Evolutionary conservation across 352 stramenopile species (phyloP).

Genomic region (Phytophthora tubulina): DNA sequence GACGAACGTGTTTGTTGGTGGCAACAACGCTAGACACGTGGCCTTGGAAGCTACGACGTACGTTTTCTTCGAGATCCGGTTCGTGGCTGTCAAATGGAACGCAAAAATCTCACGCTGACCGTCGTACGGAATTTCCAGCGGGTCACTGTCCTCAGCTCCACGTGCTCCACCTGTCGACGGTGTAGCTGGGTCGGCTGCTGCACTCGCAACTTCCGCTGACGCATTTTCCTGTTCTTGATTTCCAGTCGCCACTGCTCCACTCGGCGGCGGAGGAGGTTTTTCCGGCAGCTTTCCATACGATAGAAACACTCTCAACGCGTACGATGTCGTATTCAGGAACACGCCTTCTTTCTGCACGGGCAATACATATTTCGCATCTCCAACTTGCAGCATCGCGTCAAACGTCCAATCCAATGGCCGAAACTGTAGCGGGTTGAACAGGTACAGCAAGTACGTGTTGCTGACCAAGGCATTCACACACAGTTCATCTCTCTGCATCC

Average conservation of each 20-base stretch:
- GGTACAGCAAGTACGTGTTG: slow-evolving; percentile 90
- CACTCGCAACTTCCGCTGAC: slow-evolving; percentile 21
- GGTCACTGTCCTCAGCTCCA: slow-evolving; percentile 63
- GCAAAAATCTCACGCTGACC: slow-evolving; percentile 64
- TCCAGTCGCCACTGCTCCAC: slow-evolving; percentile 2
- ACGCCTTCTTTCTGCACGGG: slow-evolving; percentile 81
- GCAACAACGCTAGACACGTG: slow-evolving; percentile 56
- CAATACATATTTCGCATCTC: slow-evolving; percentile 54
- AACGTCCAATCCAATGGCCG: slow-evolving; percentile 88
- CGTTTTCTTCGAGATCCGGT: slow-evolving; percentile 76
- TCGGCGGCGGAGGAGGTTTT: slow-evolving; percentile 12
- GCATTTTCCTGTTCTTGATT: slow-evolving; percentile 30
- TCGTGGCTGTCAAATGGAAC: slow-evolving; percentile 78
- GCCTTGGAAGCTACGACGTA: slow-evolving; percentile 67
- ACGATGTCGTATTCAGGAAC: slow-evolving; percentile 79
- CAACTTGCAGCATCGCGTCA: slow-evolving; percentile 70
- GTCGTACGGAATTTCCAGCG: slow-evolving; percentile 71
- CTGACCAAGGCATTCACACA: slow-evolving; percentile 86
- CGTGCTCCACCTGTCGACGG: slow-evolving; percentile 36
- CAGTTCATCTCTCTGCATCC: slow-evolving; percentile 60
- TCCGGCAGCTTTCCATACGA: slow-evolving; percentile 83
- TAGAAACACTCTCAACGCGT: slow-evolving; percentile 82
- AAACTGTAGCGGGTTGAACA: slow-evolving; percentile 88
- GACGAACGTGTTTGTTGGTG: slow-evolving; percentile 3
- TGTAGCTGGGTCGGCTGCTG: slow-evolving; percentile 17